Conservation (phyloP, 306 rosid genomes). For the Heteromeles arbutifolia region DNA sequence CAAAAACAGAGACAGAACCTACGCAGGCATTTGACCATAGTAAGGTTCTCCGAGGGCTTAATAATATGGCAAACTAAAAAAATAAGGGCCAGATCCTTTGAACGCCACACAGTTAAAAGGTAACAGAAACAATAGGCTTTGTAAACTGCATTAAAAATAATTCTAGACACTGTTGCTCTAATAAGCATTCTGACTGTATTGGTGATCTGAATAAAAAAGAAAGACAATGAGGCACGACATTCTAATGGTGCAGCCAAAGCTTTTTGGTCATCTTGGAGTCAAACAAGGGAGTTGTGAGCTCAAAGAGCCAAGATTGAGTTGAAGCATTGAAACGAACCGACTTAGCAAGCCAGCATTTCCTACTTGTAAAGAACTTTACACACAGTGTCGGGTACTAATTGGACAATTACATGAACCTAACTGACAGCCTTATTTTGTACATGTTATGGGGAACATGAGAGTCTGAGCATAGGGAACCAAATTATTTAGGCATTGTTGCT, state of each 20-base stretch:
- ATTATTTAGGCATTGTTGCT: neutral
- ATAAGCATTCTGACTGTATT: neutral
- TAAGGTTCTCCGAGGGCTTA: neutral
- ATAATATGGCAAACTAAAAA: neutral
- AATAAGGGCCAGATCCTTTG: neutral
- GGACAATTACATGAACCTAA: neutral
- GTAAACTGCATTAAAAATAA: neutral
- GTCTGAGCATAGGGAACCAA: neutral
- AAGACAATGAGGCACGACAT: neutral
- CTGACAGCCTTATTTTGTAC: neutral
- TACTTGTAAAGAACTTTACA: neutral
- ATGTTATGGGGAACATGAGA: neutral
- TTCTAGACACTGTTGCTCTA: neutral
- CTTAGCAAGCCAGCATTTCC: neutral
- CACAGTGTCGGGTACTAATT: neutral
- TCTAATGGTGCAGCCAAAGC: neutral
- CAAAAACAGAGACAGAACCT: neutral
- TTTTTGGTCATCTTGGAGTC: neutral
- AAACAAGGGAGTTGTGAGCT: neutral
- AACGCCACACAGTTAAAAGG: neutral
- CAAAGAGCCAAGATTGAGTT: neutral
- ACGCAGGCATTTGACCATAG: neutral
- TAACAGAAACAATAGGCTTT: neutral
- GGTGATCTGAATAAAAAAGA: neutral
- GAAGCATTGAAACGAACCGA: neutral